Conservation (phyloP, 75 land plant species). For the Chamaecyparis obtusa region DNA sequence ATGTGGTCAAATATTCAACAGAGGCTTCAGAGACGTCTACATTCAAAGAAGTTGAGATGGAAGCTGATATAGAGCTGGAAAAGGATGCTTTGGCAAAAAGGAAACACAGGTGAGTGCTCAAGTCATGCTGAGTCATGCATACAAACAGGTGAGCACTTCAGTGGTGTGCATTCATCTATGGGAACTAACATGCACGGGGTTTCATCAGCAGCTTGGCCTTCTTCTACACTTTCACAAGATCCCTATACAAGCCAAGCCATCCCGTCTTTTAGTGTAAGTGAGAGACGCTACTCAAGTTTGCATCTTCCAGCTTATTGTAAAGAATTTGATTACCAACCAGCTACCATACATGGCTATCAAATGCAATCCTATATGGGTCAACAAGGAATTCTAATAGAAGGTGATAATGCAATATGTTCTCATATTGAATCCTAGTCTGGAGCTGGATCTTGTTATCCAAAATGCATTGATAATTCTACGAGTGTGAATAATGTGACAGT, state of each 20-base stretch:
- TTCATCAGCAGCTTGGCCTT: conserved; percentile 47
- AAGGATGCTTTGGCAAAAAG: conserved; percentile 20
- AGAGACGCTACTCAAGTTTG: conserved; percentile 76
- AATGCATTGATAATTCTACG: conserved; percentile 24
- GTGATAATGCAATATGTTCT: conserved; percentile 14
- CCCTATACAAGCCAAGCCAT: conserved; percentile 30
- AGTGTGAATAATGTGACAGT: conserved; percentile 13
- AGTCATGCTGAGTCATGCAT: neutral
- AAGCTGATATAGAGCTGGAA: conserved; percentile 32
- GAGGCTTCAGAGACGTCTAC: conserved; percentile 16
- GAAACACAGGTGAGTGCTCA: neutral
- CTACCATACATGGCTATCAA: conserved; percentile 92
- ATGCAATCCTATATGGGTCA: conserved; percentile 57
- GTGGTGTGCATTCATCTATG: conserved; percentile 34
- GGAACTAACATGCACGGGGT: conserved; percentile 29
- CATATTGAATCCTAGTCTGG: conserved; percentile 18
- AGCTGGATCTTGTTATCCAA: conserved; percentile 12
- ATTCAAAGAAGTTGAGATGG: conserved; percentile 23
- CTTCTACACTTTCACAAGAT: conserved; percentile 25
- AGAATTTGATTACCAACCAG: conserved; percentile 63
- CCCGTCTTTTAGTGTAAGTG: conserved; percentile 31
- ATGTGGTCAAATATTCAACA: conserved; percentile 1
- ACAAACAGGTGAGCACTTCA: conserved; percentile 10
- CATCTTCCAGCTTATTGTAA: conserved; percentile 47
- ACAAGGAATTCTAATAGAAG: conserved; percentile 30